These are phyloP conservation scores for Gossypium australe DNA, from an alignment of 345 rosid genomes.

Conservation along the genomic window DNA sequence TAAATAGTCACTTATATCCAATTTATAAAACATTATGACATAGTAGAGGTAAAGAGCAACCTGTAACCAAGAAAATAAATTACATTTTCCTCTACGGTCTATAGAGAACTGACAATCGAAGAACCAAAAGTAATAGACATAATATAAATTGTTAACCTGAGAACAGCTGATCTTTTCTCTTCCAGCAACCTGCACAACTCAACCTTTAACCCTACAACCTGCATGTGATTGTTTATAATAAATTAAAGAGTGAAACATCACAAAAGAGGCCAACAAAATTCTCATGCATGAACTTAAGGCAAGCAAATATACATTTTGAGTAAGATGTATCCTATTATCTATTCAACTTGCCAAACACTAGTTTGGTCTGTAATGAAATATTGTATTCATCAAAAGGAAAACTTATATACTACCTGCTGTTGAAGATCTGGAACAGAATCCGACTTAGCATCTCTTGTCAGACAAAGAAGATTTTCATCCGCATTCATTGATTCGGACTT, in stretches of 20 bases:
- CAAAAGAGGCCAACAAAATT: background rate
- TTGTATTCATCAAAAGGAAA: background rate
- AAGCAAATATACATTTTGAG: background rate
- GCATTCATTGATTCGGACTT: constrained; percentile 75
- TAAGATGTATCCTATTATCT: background rate
- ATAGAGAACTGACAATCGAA: background rate
- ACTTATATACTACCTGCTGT: constrained; percentile 57
- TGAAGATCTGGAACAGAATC: constrained; percentile 81
- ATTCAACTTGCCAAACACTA: background rate
- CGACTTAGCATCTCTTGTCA: constrained; percentile 66
- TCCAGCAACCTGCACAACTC: constrained; percentile 92
- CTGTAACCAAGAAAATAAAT: background rate
- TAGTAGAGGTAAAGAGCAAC: background rate
- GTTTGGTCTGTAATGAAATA: background rate
- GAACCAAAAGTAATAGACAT: constrained; percentile 3
- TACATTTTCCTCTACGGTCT: background rate
- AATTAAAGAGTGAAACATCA: background rate
- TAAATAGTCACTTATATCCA: background rate
- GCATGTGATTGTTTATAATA: constrained; percentile 21
- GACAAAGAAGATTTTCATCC: constrained; percentile 61
- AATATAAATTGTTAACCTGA: constrained; percentile 49
- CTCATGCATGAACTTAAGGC: background rate
- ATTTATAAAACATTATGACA: background rate
- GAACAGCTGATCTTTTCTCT: constrained; percentile 89
- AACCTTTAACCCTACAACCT: constrained; percentile 88